Evolutionary conservation across 164 flowering plant species (phyloP).

Genomic region (Brasenia schreberi): DNA sequence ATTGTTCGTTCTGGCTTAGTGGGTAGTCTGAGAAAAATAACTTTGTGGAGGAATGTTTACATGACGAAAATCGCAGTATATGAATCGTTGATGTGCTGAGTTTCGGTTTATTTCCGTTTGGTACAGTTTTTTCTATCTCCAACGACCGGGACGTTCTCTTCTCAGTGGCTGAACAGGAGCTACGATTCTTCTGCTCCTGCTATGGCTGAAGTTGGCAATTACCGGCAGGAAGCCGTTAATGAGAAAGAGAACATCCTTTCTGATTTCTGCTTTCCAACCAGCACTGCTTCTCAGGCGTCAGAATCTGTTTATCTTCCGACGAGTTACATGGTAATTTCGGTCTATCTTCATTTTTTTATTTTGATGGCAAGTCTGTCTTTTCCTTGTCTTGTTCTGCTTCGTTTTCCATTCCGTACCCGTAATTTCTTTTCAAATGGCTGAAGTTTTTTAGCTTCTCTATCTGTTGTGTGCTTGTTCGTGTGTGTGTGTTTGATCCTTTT

Average conservation of each 20-base stretch:
- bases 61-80: not conserved
- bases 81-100: not conserved
- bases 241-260: constrained; percentile 25
- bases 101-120: not conserved
- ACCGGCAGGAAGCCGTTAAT: constrained; percentile 12
- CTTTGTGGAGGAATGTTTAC: not conserved
- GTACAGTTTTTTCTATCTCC: constrained; percentile 58
- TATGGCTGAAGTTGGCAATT: constrained; percentile 2
- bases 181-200: constrained; percentile 7
- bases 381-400: not conserved
- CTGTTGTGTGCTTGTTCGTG: not conserved
- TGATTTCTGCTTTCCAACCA: constrained; percentile 54
- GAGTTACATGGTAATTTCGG: not conserved
- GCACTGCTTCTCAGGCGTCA: constrained; percentile 9
- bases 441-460: not conserved
- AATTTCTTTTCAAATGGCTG: not conserved
- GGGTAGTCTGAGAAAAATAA: too few species aligned
- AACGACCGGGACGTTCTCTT: constrained; percentile 43
- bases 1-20: too few species aligned
- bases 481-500: not conserved
- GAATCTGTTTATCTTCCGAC: not conserved
- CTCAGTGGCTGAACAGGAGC: constrained; percentile 31
- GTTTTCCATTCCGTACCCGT: not conserved
- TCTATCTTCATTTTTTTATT: too few species aligned
- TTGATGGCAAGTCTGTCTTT: not conserved